phyloP scores from a whole-genome alignment of 371 early-diverging fungal species.

The Entomophthora muscae region DNA sequence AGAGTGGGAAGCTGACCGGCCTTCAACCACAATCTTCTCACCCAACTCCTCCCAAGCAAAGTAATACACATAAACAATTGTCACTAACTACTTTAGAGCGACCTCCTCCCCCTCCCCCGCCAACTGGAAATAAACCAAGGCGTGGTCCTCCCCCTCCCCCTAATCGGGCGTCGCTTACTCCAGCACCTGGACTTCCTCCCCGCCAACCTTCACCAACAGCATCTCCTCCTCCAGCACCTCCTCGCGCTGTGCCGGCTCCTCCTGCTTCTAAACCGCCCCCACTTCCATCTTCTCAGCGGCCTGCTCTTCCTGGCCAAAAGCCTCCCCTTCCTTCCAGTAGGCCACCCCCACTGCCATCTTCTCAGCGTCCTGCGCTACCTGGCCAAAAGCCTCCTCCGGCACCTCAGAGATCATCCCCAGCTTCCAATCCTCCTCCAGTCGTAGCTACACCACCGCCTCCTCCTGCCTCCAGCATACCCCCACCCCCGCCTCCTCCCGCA shows the following conservation, averaged over 20 bases:
- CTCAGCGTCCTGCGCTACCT: not conserved
- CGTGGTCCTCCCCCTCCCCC: conserved; percentile 13
- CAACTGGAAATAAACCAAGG: conserved; percentile 11
- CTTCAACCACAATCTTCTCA: not conserved
- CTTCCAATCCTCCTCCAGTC: not conserved
- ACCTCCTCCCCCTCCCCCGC: conserved; percentile 15
- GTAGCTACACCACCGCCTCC: too few relatives aligned
- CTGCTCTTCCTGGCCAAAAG: not conserved
- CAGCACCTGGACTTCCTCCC: conserved; percentile 18
- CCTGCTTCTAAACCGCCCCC: conserved; percentile 8
- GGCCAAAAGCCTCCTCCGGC: not conserved
- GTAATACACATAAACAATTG: conserved; percentile 12
- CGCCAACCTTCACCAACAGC: conserved; percentile 11
- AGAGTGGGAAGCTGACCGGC: too few relatives aligned
- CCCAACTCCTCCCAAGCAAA: not conserved
- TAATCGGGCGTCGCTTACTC: conserved; percentile 10
- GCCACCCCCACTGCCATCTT: not conserved
- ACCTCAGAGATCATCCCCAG: not conserved
- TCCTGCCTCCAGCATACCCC: not conserved
- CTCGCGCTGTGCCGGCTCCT: conserved; percentile 17
- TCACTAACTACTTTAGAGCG: conserved; percentile 13
- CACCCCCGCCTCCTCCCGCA: not conserved
- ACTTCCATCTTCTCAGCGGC: not conserved
- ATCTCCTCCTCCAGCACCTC: conserved; percentile 19
- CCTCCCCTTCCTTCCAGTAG: conserved; percentile 1